Conservation (phyloP, 164 flowering plant species). For the grape (Vitis vinifera) region DNA sequence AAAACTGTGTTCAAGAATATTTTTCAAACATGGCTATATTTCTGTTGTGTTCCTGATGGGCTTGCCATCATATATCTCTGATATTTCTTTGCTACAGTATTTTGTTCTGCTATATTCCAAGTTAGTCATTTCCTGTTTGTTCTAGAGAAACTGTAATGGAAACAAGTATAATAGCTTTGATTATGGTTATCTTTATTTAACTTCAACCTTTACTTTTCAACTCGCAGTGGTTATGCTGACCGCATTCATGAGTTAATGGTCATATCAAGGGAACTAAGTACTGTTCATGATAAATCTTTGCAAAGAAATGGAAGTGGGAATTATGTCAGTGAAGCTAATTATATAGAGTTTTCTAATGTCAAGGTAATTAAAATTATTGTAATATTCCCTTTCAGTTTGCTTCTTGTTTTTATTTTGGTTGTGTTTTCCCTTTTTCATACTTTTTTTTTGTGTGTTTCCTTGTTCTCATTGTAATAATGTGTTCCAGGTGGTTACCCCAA, state of each 20-base stretch:
- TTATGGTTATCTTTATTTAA: neutral
- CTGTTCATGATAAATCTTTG: constrained; percentile 42
- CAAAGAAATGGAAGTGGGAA: constrained; percentile 60
- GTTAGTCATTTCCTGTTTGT: too few relatives aligned
- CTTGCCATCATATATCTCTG: too few relatives aligned
- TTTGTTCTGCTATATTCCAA: too few relatives aligned
- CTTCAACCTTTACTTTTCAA: neutral
- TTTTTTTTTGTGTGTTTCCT: neutral
- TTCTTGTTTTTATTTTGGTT: neutral
- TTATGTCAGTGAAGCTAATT: constrained; percentile 77
- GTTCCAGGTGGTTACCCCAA: constrained; percentile 96
- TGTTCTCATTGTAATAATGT: constrained; percentile 6
- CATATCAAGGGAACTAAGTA: constrained; percentile 72
- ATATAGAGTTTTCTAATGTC: constrained; percentile 85
- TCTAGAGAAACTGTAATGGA: too few relatives aligned
- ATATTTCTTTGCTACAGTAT: too few relatives aligned
- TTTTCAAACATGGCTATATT: too few relatives aligned
- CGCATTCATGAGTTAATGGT: constrained; percentile 91
- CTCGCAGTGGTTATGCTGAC: constrained; percentile 95
- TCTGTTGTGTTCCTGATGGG: too few relatives aligned
- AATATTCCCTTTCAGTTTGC: neutral
- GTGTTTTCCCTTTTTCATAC: too few relatives aligned
- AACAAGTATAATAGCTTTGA: too few relatives aligned
- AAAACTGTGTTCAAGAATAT: too few relatives aligned
- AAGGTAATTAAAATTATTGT: constrained; percentile 46